Evolutionary conservation across 2,329 filamentous ascomycete genomes (phyloP), one percentile per base, ranked within the genome.

Genomic region (Fusarium setosum): DNA sequence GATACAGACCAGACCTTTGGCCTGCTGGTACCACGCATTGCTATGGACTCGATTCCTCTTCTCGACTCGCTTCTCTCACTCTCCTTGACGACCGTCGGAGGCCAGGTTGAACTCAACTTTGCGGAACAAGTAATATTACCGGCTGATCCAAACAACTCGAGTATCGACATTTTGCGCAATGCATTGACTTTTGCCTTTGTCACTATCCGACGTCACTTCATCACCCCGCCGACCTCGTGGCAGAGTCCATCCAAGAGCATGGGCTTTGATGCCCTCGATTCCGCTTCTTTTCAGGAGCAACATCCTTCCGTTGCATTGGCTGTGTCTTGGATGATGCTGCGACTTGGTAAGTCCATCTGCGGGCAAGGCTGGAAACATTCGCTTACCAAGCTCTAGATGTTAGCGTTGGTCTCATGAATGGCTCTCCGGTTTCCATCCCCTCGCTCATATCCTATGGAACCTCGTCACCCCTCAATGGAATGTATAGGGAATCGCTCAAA

Each of bases 1-100:
- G 81, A 82, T 37, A 65, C 77, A 29, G 71, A 71, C 1, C 80
- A 80, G 44, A 73, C 76, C 0, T 82, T 82, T 61, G 80, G 81
- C 1, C 75, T 81, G 9, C 59, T 74, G 11, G 74, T 77, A 1
- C 70, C 78, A 1, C 69, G 73, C 10, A 59, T 79, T 11, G 71
- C 75, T 6, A 65, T 72, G 44, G 61, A 69, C 31, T 74, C 72
- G 0, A 53, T 60, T 6, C 34, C 59, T 0, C 62, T 76, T 6
- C 65, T 74, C 15, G 69, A 73, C 29, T 67, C 73, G 1, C 53
- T 78, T 1, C 65, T 79, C 17, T 61, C 61, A 7, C 56, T 73
- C 10, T 64, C 72, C 26, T 40, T 59, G n/a, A 53, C 62, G 10
- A 70, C 67, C 4, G 56, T 72, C 18, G 61, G 52, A 17, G 26